Evolutionary conservation across 1,284 basidiomycete genomes (phyloP).

Genomic region (Cystobasidium sp.): DNA sequence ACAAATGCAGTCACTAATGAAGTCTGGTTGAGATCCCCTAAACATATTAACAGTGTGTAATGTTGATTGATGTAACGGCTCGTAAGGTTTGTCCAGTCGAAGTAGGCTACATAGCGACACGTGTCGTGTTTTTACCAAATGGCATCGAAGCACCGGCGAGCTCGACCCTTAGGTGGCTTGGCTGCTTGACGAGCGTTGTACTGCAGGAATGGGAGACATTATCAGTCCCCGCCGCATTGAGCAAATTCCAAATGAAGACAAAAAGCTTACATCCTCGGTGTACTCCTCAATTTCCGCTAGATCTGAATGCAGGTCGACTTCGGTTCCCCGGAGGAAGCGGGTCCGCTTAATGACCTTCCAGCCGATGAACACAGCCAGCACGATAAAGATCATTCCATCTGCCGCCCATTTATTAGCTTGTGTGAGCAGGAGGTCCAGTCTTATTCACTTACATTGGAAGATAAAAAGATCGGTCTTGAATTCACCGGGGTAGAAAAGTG

Average conservation of each 20-base stretch:
- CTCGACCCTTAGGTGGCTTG: conserved; percentile 6
- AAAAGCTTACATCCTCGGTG: conserved; percentile 26
- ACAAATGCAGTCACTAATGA: too few species aligned
- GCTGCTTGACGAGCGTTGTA: conserved; percentile 4
- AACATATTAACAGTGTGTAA: too few species aligned
- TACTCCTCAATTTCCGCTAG: conserved; percentile 43
- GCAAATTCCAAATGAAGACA: too few species aligned
- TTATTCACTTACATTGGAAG: conserved; percentile 40
- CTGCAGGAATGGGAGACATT: neutral
- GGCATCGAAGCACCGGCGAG: conserved; percentile 8
- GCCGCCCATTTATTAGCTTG: conserved; percentile 22
- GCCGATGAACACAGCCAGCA: conserved; percentile 52
- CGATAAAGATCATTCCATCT: conserved; percentile 54
- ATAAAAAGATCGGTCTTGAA: conserved; percentile 43
- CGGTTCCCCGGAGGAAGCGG: conserved; percentile 25
- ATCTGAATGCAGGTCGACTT: conserved; percentile 42
- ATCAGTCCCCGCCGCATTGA: neutral
- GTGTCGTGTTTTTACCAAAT: conserved; percentile 4
- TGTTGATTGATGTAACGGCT: too few species aligned
- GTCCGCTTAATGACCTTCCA: conserved; percentile 51
- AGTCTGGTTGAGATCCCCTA: too few species aligned
- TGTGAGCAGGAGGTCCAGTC: neutral
- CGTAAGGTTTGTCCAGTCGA: too few species aligned
- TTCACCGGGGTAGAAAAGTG: conserved; percentile 42
- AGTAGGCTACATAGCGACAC: too few species aligned